Percentiles rank a stretch among this genome's conserved stretches.
These are phyloP conservation scores for Sporisorium scitamineum DNA, from an alignment of 1,284 basidiomycete genomes.

Conservation along the genomic window DNA sequence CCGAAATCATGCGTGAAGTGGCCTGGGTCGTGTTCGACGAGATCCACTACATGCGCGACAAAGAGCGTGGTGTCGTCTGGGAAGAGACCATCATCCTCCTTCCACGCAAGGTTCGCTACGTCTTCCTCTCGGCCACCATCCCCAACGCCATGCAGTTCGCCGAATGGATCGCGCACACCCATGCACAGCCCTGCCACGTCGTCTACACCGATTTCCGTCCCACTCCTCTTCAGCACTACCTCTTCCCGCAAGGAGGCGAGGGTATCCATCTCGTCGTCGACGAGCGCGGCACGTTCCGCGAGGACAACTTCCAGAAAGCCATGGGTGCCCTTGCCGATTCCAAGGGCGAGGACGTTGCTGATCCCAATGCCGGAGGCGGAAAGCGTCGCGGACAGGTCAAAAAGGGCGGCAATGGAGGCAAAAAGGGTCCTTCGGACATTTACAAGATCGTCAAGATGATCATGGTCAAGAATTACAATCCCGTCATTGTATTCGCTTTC, in stretches of 20 bases:
- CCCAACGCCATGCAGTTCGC: constrained; percentile 99
- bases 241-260: constrained; percentile 95
- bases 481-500: constrained; percentile 98
- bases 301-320: constrained; percentile 97
- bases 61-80: constrained; percentile 77
- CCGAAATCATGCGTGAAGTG: constrained; percentile 99
- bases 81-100: constrained; percentile 93
- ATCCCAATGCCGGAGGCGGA: constrained; percentile 76
- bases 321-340: constrained; percentile 88
- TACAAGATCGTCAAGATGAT: constrained; percentile 99
- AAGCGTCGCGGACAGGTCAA: constrained; percentile 79
- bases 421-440: constrained; percentile 97
- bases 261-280: constrained; percentile 98
- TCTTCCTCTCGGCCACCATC: constrained; percentile 99
- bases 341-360: constrained; percentile 90
- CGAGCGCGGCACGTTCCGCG: constrained; percentile 94
- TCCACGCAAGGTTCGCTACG: constrained; percentile 94
- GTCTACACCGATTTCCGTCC: constrained; percentile 99
- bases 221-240: constrained; percentile 96
- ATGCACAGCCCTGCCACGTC: constrained; percentile 98
- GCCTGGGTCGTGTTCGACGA: constrained; percentile 99
- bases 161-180: constrained; percentile 97
- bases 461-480: constrained; percentile 97
- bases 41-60: constrained; percentile 99
- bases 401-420: constrained; percentile 91